Percentiles rank a stretch among this genome's conserved stretches.
Evolutionary conservation across 257 asterid species (phyloP).

Genomic region (Nicotiana benthamiana): DNA sequence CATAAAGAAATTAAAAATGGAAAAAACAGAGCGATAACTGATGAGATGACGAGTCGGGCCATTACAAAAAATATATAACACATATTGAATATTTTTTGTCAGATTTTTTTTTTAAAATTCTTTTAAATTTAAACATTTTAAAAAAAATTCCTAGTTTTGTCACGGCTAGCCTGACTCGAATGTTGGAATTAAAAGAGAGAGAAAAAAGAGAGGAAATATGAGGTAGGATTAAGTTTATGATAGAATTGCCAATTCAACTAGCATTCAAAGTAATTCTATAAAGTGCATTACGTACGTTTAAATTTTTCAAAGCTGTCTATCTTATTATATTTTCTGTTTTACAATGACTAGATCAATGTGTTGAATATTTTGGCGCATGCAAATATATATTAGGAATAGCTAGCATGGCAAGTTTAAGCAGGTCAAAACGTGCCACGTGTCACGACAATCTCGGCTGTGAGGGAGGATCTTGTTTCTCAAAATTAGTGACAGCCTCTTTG

Average conservation of each 20-base stretch:
- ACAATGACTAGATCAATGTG: not conserved
- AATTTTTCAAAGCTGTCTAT: not conserved
- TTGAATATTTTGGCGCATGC: not conserved
- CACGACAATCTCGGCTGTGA: conserved; percentile 17
- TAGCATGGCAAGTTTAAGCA: not conserved
- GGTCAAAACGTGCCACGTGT: not conserved
- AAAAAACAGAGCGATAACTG: too few species aligned
- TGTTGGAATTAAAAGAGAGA: too few species aligned
- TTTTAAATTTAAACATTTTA: too few species aligned
- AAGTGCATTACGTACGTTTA: not conserved
- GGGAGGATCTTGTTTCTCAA: conserved; percentile 23
- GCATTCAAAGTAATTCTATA: not conserved
- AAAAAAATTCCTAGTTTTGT: too few species aligned
- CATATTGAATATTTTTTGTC: too few species aligned
- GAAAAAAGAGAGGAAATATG: not conserved
- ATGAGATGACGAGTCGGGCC: too few species aligned
- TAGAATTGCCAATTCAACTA: not conserved
- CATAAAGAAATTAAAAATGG: too few species aligned
- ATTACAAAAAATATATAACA: too few species aligned
- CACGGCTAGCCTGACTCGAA: too few species aligned
- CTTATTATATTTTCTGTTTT: not conserved
- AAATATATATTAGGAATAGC: not conserved
- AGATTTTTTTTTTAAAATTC: too few species aligned
- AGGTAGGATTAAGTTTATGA: not conserved
- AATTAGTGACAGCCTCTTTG: not conserved